Base-by-base conservation (phyloP, 2,329 filamentous ascomycete species). In the Rhinocladiella mackenziei region DNA sequence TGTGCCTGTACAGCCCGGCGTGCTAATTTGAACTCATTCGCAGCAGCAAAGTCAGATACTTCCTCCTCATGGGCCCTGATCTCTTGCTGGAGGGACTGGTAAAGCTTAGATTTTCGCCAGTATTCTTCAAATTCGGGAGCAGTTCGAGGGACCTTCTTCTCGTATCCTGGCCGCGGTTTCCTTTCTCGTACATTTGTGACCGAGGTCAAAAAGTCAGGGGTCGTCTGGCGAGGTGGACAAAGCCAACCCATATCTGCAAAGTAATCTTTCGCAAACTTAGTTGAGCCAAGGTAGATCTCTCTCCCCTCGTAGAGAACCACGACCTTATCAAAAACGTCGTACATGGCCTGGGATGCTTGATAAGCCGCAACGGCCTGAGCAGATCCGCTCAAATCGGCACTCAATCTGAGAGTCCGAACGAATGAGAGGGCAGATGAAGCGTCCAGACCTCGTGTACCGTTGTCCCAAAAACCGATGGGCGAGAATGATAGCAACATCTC, bases 291-390 rank as follows among this genome's bases (percentile, higher is more conserved):
- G 65, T 75, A 86, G 30, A 84, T 72, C 54, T 85, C 62, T 48
- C 79, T 77, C 34, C 81, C 81, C 43, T 79, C 74, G 35, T 85
- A 80, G 3, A 86, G 70, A 4, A 86, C 74, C 0, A 85, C 67
- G 0, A 84, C 80, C 57, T 85, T 86, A 59, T 86, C 81, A 57
- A 86, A 85, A 0, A 81, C 69, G 17, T 81, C 74, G 39, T 72
- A 73, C 19, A 73, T 69, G 29, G 61, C 64, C 47, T 74, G 69
- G n/a, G 66, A 69, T 10, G 70, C 71, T 53, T 74, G 71, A 56
- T 81, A 81, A 5, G 80, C 74, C 1, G 77, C 75, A 18, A 80
- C 73, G 10, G 70, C 70, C 47, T 73, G 70, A 9, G 72, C 68
- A 9, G 65, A 69, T 6, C 72, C 72, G 8, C 61, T 61, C 23